These are phyloP conservation scores for Daedalea quercina DNA, from an alignment of 768 basidiomycete genomes.

Conservation along the genomic window DNA sequence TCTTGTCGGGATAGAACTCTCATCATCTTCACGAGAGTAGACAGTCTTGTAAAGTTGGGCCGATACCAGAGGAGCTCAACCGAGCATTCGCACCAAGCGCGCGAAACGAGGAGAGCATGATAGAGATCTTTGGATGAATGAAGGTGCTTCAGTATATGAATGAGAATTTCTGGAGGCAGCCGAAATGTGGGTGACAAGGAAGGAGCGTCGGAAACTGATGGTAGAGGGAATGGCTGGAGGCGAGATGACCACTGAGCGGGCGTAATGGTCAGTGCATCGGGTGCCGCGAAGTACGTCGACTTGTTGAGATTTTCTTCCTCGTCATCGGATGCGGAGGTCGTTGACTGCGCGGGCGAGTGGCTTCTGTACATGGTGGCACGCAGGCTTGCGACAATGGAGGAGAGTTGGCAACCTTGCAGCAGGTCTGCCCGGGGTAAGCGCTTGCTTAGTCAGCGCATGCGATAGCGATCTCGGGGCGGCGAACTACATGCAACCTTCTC, in stretches of 20 bases:
- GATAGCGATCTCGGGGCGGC: background rate
- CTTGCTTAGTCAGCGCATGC: slow-evolving; percentile 15
- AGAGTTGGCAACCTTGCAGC: slow-evolving; percentile 9
- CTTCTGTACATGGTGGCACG: slow-evolving; percentile 19
- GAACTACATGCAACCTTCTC: background rate
- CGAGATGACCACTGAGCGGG: slow-evolving; percentile 50
- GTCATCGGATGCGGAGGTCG: slow-evolving; percentile 73
- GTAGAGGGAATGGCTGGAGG: slow-evolving; percentile 15
- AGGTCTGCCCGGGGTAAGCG: background rate
- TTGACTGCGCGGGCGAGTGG: slow-evolving; percentile 55
- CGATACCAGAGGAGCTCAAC: slow-evolving; percentile 95
- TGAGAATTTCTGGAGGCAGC: slow-evolving; percentile 87
- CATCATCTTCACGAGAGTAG: slow-evolving; percentile 75
- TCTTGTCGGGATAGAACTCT: slow-evolving; percentile 54
- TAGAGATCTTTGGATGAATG: slow-evolving; percentile 70
- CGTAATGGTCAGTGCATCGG: slow-evolving; percentile 29
- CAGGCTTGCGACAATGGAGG: slow-evolving; percentile 10
- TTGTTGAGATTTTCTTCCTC: slow-evolving; percentile 55
- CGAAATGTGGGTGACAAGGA: slow-evolving; percentile 51
- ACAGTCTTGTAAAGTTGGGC: slow-evolving; percentile 64
- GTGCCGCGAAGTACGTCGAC: slow-evolving; percentile 32
- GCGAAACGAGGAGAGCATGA: slow-evolving; percentile 71
- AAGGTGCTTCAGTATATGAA: slow-evolving; percentile 85
- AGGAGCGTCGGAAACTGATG: slow-evolving; percentile 16
- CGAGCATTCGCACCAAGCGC: slow-evolving; percentile 93